Conservation (phyloP, 345 rosid species). For the Bruguiera parviflora region DNA sequence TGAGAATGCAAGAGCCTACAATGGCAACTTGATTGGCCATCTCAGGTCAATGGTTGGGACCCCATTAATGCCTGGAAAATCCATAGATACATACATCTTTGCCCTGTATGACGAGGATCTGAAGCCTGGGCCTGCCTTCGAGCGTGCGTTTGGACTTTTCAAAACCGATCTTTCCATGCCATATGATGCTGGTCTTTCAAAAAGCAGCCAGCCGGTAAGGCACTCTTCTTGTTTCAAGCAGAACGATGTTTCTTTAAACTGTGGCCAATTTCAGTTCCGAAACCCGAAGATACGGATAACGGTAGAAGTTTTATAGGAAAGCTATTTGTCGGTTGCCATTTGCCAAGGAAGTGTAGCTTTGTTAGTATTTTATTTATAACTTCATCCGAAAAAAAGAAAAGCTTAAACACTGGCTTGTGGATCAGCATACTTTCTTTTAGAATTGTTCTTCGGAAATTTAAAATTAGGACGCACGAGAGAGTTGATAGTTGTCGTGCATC, state of each 20-base stretch:
- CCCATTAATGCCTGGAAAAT: slow-evolving; percentile 89
- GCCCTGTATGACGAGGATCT: slow-evolving; percentile 84
- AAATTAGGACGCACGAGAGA: too few species aligned
- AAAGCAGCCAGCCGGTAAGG: slow-evolving; percentile 61
- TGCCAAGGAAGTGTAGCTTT: too few species aligned
- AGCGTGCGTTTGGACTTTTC: slow-evolving; percentile 76
- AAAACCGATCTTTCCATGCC: slow-evolving; percentile 65
- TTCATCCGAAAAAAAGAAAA: too few species aligned
- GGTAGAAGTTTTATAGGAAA: too few species aligned
- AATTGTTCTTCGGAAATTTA: not conserved
- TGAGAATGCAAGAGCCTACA: slow-evolving; percentile 88
- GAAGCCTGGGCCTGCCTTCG: slow-evolving; percentile 78
- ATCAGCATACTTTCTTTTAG: too few species aligned
- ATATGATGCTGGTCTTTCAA: slow-evolving; percentile 67
- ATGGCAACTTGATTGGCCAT: slow-evolving; percentile 79
- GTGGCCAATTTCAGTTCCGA: not conserved
- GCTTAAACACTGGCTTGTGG: too few species aligned
- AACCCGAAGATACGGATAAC: too few species aligned
- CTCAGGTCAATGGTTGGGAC: slow-evolving; percentile 80
- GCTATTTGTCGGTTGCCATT: too few species aligned
- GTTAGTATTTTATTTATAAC: too few species aligned
- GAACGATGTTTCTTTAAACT: not conserved
- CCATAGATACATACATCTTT: slow-evolving; percentile 85
- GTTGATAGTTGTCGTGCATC: too few species aligned
- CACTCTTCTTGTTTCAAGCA: not conserved